phyloP scores from a whole-genome alignment of 2,329 filamentous ascomycete species.

The Stachybotrys chlorohalonatus region DNA sequence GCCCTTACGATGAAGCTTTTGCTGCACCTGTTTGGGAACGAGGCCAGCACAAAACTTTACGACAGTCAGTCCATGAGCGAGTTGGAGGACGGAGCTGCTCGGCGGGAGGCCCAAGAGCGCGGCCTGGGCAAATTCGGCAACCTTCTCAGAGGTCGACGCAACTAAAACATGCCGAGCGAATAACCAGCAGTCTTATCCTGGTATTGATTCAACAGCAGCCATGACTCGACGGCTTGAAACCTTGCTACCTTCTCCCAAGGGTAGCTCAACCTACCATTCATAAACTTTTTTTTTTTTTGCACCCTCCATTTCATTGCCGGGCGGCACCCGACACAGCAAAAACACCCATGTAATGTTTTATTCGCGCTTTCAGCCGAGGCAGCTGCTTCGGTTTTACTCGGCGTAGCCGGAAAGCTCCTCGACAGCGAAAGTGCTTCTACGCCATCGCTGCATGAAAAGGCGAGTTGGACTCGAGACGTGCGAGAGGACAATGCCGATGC shows the following conservation, averaged over 20 bases:
- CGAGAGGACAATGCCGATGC: conserved; percentile 40
- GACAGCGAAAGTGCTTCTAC: conserved; percentile 36
- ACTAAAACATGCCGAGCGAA: not conserved
- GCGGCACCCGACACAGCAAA: not conserved
- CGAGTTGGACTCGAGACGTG: conserved; percentile 12
- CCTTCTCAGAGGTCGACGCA: not conserved
- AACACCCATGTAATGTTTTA: not conserved
- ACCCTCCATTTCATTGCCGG: not conserved
- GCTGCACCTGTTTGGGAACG: conserved; percentile 49
- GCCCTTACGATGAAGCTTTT: conserved; percentile 60
- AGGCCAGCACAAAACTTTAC: conserved; percentile 36
- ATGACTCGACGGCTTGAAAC: conserved; percentile 1
- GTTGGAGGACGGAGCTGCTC: conserved; percentile 52
- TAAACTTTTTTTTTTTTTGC: conserved; percentile 6
- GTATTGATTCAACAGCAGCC: conserved; percentile 3
- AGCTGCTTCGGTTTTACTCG: not conserved
- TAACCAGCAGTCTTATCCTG: not conserved
- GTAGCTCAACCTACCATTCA: conserved; percentile 29
- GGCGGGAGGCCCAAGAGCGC: conserved; percentile 47
- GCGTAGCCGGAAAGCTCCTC: conserved; percentile 13
- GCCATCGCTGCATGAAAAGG: conserved; percentile 27
- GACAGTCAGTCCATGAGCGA: conserved; percentile 29
- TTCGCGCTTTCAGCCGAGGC: not conserved
- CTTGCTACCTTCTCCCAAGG: conserved; percentile 6
- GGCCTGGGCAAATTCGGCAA: conserved; percentile 38